phyloP scores from a whole-genome alignment of 495 filamentous ascomycete genomes.

The Saxophila tyrrhenica region DNA sequence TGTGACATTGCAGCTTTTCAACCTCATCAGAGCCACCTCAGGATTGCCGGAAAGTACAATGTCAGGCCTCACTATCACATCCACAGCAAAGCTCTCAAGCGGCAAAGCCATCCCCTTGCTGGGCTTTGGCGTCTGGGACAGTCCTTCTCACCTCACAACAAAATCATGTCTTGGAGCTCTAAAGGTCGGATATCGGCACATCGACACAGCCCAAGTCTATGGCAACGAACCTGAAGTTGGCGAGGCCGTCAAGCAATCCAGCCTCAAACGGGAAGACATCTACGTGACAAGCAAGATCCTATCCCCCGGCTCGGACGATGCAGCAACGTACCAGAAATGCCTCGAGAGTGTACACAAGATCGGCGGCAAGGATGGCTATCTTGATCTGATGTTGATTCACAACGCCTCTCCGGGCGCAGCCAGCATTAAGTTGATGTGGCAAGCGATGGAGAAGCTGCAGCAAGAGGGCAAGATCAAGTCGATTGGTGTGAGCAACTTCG shows the following conservation, averaged over 20 bases:
- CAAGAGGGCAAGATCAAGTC: constrained; percentile 46
- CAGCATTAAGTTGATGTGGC: constrained; percentile 51
- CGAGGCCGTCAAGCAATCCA: constrained; percentile 43
- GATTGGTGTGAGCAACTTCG: constrained; percentile 66
- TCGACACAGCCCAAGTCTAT: constrained; percentile 65
- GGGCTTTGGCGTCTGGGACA: constrained; percentile 66
- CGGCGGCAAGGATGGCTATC: constrained; percentile 47
- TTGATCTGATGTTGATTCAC: constrained; percentile 63
- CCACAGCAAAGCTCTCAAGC: constrained; percentile 44
- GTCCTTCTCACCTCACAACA: constrained; percentile 39
- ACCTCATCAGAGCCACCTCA: neutral
- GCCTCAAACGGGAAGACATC: constrained; percentile 44
- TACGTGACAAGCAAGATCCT: constrained; percentile 62
- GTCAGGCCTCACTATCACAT: constrained; percentile 34
- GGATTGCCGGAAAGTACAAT: neutral
- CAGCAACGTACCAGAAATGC: constrained; percentile 47
- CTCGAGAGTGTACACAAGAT: constrained; percentile 53
- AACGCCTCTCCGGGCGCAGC: constrained; percentile 42
- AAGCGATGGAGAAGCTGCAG: constrained; percentile 49
- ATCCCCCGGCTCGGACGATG: constrained; percentile 40
- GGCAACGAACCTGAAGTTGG: constrained; percentile 58
- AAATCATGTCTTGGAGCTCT: constrained; percentile 51
- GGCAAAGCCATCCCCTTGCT: constrained; percentile 48
- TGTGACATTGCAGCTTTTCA: no score
- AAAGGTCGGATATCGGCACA: constrained; percentile 54